A percentile compares a stretch with the other conserved stretches of the same genome.
phyloP scores from a whole-genome alignment of 2,329 filamentous ascomycete species.

The Venturia effusa region DNA sequence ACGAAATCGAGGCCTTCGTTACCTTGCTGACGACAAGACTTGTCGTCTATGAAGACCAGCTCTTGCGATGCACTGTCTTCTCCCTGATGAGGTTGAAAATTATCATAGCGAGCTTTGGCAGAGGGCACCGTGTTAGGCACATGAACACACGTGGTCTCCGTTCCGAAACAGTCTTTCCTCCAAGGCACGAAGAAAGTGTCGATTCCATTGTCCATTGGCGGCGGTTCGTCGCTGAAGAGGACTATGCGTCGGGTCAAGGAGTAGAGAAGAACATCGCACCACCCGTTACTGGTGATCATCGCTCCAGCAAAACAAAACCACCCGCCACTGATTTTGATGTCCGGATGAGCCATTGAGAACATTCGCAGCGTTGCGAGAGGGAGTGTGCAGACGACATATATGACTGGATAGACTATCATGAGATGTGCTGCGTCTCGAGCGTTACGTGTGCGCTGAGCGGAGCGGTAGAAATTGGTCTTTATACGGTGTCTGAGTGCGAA shows the following conservation, averaged over 20 bases:
- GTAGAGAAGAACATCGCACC: constrained; percentile 49
- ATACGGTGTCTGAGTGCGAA: constrained; percentile 29
- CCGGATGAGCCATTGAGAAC: constrained; percentile 44
- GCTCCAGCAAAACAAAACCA: constrained; percentile 37
- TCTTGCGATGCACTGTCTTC: neutral
- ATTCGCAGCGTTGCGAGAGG: constrained; percentile 56
- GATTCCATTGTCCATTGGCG: constrained; percentile 14
- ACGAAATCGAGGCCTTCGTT: neutral
- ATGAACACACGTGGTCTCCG: constrained; percentile 33
- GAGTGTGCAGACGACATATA: constrained; percentile 59
- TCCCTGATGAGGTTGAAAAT: neutral
- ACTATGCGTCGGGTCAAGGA: constrained; percentile 46
- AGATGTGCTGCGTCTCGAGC: constrained; percentile 39
- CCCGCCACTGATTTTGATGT: constrained; percentile 2
- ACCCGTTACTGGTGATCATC: constrained; percentile 47
- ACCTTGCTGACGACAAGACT: neutral
- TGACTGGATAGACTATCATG: constrained; percentile 55
- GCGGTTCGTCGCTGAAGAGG: constrained; percentile 39
- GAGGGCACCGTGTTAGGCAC: constrained; percentile 17
- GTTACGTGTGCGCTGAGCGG: constrained; percentile 14
- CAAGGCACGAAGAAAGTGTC: constrained; percentile 19
- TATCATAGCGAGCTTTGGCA: constrained; percentile 19
- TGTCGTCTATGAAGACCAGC: neutral
- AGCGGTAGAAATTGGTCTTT: constrained; percentile 23
- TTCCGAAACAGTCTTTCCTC: constrained; percentile 29